These are phyloP conservation scores for Rubus parviflorus DNA, from an alignment of 306 rosid species.

Conservation along the genomic window DNA sequence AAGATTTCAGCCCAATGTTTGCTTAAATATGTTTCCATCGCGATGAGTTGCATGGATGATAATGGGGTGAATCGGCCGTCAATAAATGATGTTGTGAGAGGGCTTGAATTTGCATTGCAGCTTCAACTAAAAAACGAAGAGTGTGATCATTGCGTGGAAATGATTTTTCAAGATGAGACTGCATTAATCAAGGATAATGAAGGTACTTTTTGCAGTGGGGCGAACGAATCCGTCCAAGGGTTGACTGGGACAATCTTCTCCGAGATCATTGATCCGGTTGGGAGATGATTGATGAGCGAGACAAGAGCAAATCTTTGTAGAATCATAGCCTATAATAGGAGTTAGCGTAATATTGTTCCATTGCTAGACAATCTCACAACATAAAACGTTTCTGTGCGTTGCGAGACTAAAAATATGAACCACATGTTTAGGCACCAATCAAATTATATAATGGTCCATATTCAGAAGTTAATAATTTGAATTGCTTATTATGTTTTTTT, in stretches of 20 bases:
- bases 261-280: conserved; percentile 12
- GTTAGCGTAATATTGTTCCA: too few relatives aligned
- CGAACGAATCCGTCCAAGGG: neutral
- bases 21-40: conserved; percentile 34
- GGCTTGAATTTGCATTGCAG: conserved; percentile 38
- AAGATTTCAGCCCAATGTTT: conserved; percentile 34
- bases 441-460: too few relatives aligned
- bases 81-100: conserved; percentile 47
- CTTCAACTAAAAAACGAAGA: conserved; percentile 31
- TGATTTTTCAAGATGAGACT: neutral
- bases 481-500: too few relatives aligned
- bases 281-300: neutral
- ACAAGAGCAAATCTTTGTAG: too few relatives aligned
- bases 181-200: neutral
- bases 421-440: too few relatives aligned
- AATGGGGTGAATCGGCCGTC: conserved; percentile 39
- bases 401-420: too few relatives aligned
- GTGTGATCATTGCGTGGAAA: neutral
- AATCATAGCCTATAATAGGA: neutral
- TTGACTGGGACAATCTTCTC: conserved; percentile 7
- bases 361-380: too few relatives aligned
- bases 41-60: conserved; percentile 47
- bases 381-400: too few relatives aligned
- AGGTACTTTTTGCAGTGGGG: conserved; percentile 5
- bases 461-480: too few relatives aligned